Conservation (phyloP, 129 eudicot species). For the Flaveria trinervia region DNA sequence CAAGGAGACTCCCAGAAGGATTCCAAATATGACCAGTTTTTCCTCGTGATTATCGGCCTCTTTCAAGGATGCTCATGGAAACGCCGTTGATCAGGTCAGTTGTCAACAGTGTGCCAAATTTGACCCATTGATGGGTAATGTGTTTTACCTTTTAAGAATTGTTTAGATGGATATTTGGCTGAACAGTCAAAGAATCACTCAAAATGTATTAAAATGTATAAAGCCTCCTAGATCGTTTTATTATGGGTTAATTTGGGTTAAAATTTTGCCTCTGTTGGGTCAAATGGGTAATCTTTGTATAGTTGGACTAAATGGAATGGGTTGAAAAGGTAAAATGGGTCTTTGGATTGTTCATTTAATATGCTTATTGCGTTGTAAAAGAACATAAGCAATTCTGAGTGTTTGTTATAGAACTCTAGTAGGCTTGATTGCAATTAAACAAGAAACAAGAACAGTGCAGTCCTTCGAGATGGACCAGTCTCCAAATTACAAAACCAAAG, state of each 20-base stretch:
- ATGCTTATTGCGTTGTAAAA: not conserved
- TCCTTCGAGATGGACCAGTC: no score
- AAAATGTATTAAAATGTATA: not conserved
- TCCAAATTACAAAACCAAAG: no score
- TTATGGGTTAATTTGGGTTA: not conserved
- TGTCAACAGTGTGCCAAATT: not conserved
- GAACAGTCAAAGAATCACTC: not conserved
- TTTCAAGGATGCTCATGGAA: constrained; percentile 76
- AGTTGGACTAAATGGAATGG: not conserved
- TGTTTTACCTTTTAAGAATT: not conserved
- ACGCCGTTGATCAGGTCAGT: constrained; percentile 77
- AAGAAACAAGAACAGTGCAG: no score
- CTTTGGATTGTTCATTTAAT: not conserved
- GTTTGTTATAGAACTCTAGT: no score
- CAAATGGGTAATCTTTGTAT: not conserved
- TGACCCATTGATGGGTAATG: not conserved
- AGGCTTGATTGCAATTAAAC: no score
- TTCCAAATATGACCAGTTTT: constrained; percentile 96
- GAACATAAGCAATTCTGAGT: not conserved
- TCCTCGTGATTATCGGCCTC: constrained; percentile 97
- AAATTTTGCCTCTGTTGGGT: not conserved
- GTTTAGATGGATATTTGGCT: not conserved
- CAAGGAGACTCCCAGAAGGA: constrained; percentile 96
- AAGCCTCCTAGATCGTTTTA: not conserved
- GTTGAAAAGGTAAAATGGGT: not conserved